Base-by-base conservation (phyloP, 1,284 basidiomycete species). In the Ceratobasidium papillatum region DNA sequence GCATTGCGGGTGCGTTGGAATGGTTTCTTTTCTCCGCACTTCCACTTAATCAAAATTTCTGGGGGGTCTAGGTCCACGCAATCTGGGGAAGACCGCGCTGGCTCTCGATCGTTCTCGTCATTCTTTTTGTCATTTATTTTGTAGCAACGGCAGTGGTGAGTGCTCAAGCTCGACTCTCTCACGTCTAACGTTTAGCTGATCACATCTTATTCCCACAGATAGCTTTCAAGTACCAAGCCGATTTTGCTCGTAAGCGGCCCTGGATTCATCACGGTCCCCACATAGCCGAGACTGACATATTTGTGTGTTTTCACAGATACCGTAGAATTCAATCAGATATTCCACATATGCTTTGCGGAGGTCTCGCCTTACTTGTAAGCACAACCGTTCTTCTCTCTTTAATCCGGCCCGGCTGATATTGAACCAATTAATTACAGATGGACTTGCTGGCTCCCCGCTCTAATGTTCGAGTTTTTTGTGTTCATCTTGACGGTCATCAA, bases 401-500 rank as follows among this genome's bases (percentile, higher is more conserved):
- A 41, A 8, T 0, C 8, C 22, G 19, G 19, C 52, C 51, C 38
- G 25, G 32, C 41, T 30, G 30, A 22, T 58, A 27, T 45, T 32
- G 5, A 45, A 30, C 34, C 62, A 17, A 52, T 25, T 52, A 30
- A 30, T 7, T 7, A 43, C 30, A 54, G 43, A 59, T 59, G 66
- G 75, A 56, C 64, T 38, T 71, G 66, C 52, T 76, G 69, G 69
- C 61, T 74, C 27, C 75, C 75, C 5, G 75, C 71, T 25, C 62
- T 76, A n/a, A 41, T 59, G 7, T 76, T 74, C 58, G 75, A 76
- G 51, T 62, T 54, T 36, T 43, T 76, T n/a, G 43, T 76, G 1
- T 76, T 76, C 54, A 45, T 43, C 5, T 17, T 76, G 64, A 69
- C 68, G n/a, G 51, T 76, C n/a, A 56, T 63, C 2, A 76, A 76